Base-by-base conservation (phyloP, 2,329 filamentous ascomycete species). In the Biscogniauxia sp. region DNA sequence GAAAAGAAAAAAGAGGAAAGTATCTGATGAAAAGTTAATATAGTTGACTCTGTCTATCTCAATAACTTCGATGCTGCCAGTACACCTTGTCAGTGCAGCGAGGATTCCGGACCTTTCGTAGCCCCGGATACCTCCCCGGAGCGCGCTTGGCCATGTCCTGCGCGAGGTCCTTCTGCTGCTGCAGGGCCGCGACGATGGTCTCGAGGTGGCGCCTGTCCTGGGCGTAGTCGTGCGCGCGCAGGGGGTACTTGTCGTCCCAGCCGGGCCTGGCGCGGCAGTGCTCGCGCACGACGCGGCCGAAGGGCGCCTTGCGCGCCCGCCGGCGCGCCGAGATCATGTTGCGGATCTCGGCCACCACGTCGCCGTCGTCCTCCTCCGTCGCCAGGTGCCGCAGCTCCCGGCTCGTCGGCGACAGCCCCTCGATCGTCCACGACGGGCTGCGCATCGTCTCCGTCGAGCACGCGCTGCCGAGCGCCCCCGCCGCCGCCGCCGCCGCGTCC, bases 311-410 rank as follows among this genome's bases (percentile, higher is more conserved):
- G 2, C 65, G 63, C 2, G 64, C 59, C 2, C 65, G 19, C 1
- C 65, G 63, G 1, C 65, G 65, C 26, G 65, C 65, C 2, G 58
- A 55, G 1, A 64, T n/a, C 59, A 67, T 67, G 53, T 67, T 67
- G 25, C 60, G 61, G 19, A 60, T 63, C 53, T 67, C 65, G 2
- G 51, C 58, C 0, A 7, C 11, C 0, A 61, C 51, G 17, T 67
- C 63, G 0, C 41, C 9, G 2, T 54, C 6, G 19, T 59, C 26
- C 5, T 55, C 56, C 5, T 20, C 23, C 3, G 3, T 3, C 49
- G 59, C 53, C 11, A 62, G 17, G 15, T 49, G n/a, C 11, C 53
- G 51, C 4, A 67, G 57, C 3, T 61, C 55, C 0, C 57, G 23
- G 17, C 58, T 66, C 7, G 63, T 66, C 0, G 65, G 65, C 4